Conservation (phyloP, 192 early-diverging fungal genomes). For the Podila verticillata region DNA sequence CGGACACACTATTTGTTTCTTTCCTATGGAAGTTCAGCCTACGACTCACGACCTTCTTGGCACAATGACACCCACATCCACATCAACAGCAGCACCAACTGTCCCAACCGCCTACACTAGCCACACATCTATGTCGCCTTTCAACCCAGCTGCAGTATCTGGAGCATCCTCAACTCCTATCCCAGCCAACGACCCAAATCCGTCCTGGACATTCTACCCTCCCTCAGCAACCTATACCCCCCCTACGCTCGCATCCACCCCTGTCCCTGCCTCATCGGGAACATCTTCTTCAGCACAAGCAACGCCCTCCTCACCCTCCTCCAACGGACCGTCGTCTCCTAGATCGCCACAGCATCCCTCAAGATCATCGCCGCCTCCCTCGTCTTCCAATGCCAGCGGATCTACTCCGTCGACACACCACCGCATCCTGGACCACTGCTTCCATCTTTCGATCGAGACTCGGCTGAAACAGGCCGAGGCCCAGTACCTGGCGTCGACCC, state of each 20-base stretch:
- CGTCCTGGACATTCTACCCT: constrained; percentile 45
- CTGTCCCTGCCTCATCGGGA: neutral
- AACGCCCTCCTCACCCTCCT: constrained; percentile 7
- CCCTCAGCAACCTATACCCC: constrained; percentile 34
- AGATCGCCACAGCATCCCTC: constrained; percentile 11
- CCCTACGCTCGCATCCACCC: neutral
- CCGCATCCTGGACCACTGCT: constrained; percentile 63
- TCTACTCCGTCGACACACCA: constrained; percentile 58
- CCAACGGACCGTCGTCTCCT: neutral
- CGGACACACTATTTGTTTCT: no score
- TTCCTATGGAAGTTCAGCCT: constrained; percentile 35
- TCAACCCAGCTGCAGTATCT: neutral
- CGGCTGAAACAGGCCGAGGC: constrained; percentile 60
- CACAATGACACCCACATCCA: constrained; percentile 13
- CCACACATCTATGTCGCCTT: neutral
- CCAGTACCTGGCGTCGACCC: constrained; percentile 40
- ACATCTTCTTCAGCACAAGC: neutral
- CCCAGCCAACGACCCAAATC: constrained; percentile 26
- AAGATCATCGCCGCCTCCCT: constrained; percentile 29
- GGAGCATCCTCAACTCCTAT: neutral
- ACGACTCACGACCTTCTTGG: constrained; percentile 1
- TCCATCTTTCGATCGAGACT: constrained; percentile 64
- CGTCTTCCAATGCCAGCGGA: constrained; percentile 3
- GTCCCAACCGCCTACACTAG: neutral
- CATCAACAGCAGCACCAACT: neutral